phyloP scores from a whole-genome alignment of 257 asterid species.

The Leptodermis oblonga region DNA sequence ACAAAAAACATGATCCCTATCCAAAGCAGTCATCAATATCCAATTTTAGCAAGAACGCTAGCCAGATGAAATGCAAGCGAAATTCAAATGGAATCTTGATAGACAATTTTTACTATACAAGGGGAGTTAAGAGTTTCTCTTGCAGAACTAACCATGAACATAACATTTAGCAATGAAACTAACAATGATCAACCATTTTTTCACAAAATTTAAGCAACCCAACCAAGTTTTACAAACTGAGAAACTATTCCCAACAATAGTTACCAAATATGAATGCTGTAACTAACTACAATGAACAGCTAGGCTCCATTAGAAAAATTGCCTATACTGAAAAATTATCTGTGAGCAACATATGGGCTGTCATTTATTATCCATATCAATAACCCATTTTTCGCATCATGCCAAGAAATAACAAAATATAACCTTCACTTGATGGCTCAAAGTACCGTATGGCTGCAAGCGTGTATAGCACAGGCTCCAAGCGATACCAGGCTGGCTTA shows the following conservation, averaged over 20 bases:
- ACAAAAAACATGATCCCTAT: no score
- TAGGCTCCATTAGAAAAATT: neutral
- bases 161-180: neutral
- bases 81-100: neutral
- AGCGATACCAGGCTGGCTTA: no score
- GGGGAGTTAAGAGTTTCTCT: neutral
- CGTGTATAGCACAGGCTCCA: no score
- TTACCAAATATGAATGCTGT: neutral
- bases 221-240: neutral
- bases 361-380: neutral
- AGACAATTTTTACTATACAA: neutral
- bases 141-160: neutral
- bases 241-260: neutral
- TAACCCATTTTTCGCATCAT: neutral
- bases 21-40: no score
- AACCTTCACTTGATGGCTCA: no score
- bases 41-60: no score
- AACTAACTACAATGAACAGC: neutral
- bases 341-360: neutral
- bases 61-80: no score
- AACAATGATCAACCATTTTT: neutral
- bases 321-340: neutral
- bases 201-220: neutral
- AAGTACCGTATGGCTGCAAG: no score
- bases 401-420: neutral